Percentiles rank a stretch among this genome's conserved stretches.
phyloP scores from a whole-genome alignment of 2,329 filamentous ascomycete species.

The Pseudogymnoascus sp. region DNA sequence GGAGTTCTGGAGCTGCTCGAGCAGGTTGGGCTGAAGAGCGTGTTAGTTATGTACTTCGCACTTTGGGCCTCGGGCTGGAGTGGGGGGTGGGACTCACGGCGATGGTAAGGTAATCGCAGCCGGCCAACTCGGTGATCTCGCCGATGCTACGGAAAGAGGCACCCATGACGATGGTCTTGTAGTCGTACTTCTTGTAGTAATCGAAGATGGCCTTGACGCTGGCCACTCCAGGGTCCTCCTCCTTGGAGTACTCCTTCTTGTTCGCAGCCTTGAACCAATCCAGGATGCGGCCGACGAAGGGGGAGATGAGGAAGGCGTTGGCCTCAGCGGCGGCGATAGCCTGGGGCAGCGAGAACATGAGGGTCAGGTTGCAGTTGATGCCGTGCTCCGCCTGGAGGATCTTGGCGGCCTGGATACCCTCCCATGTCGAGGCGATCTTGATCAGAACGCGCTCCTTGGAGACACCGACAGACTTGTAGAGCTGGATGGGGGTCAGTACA shows the following conservation, averaged over 20 bases:
- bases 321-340: constrained; percentile 95
- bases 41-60: background rate
- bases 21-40: constrained; percentile 65
- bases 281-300: constrained; percentile 97
- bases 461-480: constrained; percentile 90
- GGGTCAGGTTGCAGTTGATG: constrained; percentile 97
- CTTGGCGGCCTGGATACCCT: constrained; percentile 98
- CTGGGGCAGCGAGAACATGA: constrained; percentile 95
- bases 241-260: constrained; percentile 86
- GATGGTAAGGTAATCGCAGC: constrained; percentile 98
- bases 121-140: constrained; percentile 96
- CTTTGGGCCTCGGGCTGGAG: too few species aligned
- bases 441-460: constrained; percentile 92
- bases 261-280: constrained; percentile 98
- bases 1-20: constrained; percentile 90
- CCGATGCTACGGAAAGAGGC: constrained; percentile 94
- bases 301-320: constrained; percentile 93
- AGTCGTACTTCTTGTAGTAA: constrained; percentile 99
- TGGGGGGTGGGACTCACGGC: constrained; percentile 56
- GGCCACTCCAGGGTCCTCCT: constrained; percentile 93
- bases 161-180: constrained; percentile 99
- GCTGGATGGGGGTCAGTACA: constrained; percentile 42
- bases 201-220: constrained; percentile 93
- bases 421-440: constrained; percentile 99
- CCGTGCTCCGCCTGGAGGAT: constrained; percentile 92